Base-by-base conservation (phyloP, 768 basidiomycete species). In the Holtermannia corniformis region DNA sequence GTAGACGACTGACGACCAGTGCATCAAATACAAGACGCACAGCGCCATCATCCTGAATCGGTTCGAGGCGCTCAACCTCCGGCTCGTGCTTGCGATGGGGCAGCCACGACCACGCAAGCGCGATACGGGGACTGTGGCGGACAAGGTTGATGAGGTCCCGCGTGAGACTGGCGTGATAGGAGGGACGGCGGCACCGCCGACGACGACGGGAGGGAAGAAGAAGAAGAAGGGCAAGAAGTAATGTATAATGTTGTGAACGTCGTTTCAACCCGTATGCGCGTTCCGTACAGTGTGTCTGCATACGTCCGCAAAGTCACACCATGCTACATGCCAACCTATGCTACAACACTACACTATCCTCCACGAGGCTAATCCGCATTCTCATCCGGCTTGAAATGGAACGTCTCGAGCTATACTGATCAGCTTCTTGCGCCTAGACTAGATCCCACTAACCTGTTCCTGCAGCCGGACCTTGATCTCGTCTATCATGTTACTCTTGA, bases 1-100 rank as follows among this genome's bases (percentile, higher is more conserved):
- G 7, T 40, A 37, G 22, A 3, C 27, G 19, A 37, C 20, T 56
- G 32, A 40, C 28, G 14, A 41, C 22, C 47, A 97, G 93, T 93
- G 90, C 71, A 78, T 96, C 62, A 95, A 92, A 73, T 96, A 93
- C 78, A 90, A 92, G 73, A 93, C 92, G 1, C 83, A 84, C 62
- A 95, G 91, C 2, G 88, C 87, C 47, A 84, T 93, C 68, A 89
- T 88, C 74, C 83, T 97, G 58, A 95, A 96, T 78, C 86, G 92
- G 61, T 96, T 97, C 75, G 91, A 96, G 73, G 79, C 84, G 5
- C 78, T 97, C 56, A 95, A 93, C 68, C 79, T 86, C 41, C 81
- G 85, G 5, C 76, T 95, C 49, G 54, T 72, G 14, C 68, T 72
- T 52, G 59, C 68, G 37, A 66, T 64, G 28, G 13, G 54, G 1